A percentile compares a stretch with the other conserved stretches of the same genome.
Conservation (phyloP, 495 filamentous ascomycete genomes). For the Hypomontagnella monticulosa region DNA sequence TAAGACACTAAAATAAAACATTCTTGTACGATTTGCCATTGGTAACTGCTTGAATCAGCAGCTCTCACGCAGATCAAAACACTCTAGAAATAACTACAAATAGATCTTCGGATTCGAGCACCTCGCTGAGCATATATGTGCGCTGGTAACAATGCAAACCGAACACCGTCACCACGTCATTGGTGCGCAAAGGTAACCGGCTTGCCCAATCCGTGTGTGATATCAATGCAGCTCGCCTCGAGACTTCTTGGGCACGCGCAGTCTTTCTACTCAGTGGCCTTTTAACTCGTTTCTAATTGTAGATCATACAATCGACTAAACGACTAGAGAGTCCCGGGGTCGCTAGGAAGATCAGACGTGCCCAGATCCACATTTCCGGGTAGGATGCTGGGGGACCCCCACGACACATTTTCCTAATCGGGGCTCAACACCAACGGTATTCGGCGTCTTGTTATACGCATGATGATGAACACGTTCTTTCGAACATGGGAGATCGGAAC, state of each 20-base stretch:
- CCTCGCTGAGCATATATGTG: background rate
- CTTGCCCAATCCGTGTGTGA: conserved; percentile 19
- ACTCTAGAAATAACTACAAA: conserved; percentile 8
- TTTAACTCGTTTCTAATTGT: conserved; percentile 40
- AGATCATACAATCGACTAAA: conserved; percentile 45
- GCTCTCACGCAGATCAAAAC: conserved; percentile 16
- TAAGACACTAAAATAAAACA: conserved; percentile 9
- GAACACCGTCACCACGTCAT: conserved; percentile 14
- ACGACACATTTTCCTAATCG: conserved; percentile 31
- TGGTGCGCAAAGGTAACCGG: conserved; percentile 7
- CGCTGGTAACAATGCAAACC: background rate
- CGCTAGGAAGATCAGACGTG: conserved; percentile 35
- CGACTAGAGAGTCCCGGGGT: conserved; percentile 18
- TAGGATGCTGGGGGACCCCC: conserved; percentile 15
- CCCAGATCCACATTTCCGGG: conserved; percentile 7
- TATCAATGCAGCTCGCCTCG: conserved; percentile 34
- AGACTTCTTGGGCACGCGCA: background rate
- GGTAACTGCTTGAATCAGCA: conserved; percentile 7
- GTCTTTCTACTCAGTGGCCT: conserved; percentile 9
- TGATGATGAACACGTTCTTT: conserved; percentile 26
- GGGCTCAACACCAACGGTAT: conserved; percentile 22
- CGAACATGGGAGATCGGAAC: conserved; percentile 11
- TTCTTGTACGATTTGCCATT: background rate
- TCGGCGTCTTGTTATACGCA: conserved; percentile 13
- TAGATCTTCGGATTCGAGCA: background rate